Base-by-base conservation (phyloP, 2,329 filamentous ascomycete species). In the Fusarium incarnatum region DNA sequence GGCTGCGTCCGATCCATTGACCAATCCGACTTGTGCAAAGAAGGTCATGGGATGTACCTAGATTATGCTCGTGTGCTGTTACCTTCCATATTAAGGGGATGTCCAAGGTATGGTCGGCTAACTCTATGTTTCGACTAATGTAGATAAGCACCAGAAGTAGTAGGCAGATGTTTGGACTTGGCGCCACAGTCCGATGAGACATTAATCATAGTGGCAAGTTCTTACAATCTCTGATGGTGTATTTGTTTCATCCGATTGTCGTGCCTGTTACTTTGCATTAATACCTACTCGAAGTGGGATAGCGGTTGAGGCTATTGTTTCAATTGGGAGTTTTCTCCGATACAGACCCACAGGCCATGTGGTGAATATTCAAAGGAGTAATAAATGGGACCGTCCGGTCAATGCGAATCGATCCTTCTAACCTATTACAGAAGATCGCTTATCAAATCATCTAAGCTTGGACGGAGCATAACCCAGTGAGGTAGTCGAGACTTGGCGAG, bases 131-230 rank as follows among this genome's bases (percentile, higher is more conserved):
- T 49, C 47, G 23, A 32, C 11, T 49, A 15, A 49, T 34, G 47
- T 49, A 34, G 30, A 30, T 32, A 28, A 49, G 20, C 20, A 32
- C 28, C 28, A 8, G 11, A 49, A 34, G 8, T 1, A 30, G 47
- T 4, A 49, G 47, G 47, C 18, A n/a, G 18, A 12, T 37, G 34
- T 11, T 11, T 4, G 9, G 18, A 4, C 9, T 18, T 12, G 6
- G 6, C 34, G 10, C 1, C 2, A n/a, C 1, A 37, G 1, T n/a
- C 18, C 10, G 6, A 12, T 37, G 34, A 37, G 4, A n/a, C 1
- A 37, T 37, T 37, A 37, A 37, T n/a, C 9, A 2, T n/a, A 9
- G 16, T 11, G 5, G 16, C 32, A 18, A 37, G 32, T 37, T 18
- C 8, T 18, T 34, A 18, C 0, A 5, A 18, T 16, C 32, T 16